Base-by-base conservation (phyloP, 2,329 filamentous ascomycete genomes). In the Nothopassalora personata region DNA sequence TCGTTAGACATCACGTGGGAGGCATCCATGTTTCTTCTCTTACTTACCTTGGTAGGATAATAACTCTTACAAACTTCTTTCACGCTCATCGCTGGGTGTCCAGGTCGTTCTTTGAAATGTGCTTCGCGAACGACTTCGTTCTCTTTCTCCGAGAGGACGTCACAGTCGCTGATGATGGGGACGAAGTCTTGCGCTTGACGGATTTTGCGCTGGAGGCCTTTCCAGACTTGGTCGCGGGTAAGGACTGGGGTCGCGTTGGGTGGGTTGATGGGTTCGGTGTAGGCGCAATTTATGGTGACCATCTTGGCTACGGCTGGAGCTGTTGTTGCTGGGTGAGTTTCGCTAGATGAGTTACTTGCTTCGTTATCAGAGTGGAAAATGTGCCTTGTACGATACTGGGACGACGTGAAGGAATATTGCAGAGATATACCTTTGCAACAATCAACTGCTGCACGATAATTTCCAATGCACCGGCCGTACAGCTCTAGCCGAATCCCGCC, bases 111-210 rank as follows among this genome's bases (percentile, higher is more conserved):
- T 59, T 74, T 74, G 66, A 80, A 80, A 53, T 69, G 66, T 0
- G 77, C 76, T 4, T 71, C 66, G 5, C 78, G 61, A 27, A 65
- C 60, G 4, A 71, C 68, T 51, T 70, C 70, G 48, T 72, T 72
- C 8, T 67, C 66, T 18, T 72, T 69, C 34, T 79, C 78, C 15
- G 69, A 63, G 0, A 79, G 48, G 0, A 80, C 75, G 28, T 73
- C 68, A 61, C 74, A 77, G n/a, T 59, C 65, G 10, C 65, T 64
- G 58, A 80, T 80, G 2, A 75, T 71, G 0, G 75, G 72, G 0
- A 80, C 76, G 61, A 80, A 81, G 56, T 77, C 75, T 46, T 79
- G 70, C 5, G 77, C 75, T 58, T 72, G 70, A 4, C 75, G 74
- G 62, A 79, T 75, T 66, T 80, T 80, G 60, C 73, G 71, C 59